Percentiles rank a stretch among this genome's conserved stretches.
phyloP scores from a whole-genome alignment of 2,329 filamentous ascomycete genomes.

The Neurospora sp. region DNA sequence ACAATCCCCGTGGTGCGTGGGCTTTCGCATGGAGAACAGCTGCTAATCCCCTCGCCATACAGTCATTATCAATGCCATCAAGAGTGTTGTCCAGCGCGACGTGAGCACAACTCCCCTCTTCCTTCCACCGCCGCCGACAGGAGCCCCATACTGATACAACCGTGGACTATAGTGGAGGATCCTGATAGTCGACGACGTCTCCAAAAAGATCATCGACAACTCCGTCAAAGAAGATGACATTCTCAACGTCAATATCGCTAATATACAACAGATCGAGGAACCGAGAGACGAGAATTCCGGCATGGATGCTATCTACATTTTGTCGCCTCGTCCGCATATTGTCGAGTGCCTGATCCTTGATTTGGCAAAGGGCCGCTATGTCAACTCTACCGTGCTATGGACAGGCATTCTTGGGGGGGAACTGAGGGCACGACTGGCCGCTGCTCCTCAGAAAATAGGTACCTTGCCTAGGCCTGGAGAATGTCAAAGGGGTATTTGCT shows the following conservation, averaged over 20 bases:
- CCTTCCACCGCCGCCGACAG: background rate
- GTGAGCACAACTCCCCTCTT: slow-evolving; percentile 36
- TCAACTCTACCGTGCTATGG: slow-evolving; percentile 75
- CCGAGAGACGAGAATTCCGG: slow-evolving; percentile 71
- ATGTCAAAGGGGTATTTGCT: background rate
- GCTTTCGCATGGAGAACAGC: slow-evolving; percentile 46
- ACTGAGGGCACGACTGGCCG: slow-evolving; percentile 64
- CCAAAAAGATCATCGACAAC: slow-evolving; percentile 80
- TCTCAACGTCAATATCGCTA: slow-evolving; percentile 89
- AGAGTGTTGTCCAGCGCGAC: slow-evolving; percentile 69
- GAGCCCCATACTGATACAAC: background rate
- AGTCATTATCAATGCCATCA: slow-evolving; percentile 68
- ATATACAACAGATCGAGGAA: slow-evolving; percentile 90
- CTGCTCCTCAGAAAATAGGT: slow-evolving; percentile 58
- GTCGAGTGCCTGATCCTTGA: slow-evolving; percentile 92
- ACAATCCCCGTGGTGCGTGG: background rate
- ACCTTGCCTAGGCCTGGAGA: background rate
- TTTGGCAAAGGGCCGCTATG: slow-evolving; percentile 75
- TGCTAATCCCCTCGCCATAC: slow-evolving; percentile 19
- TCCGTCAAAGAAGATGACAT: slow-evolving; percentile 93
- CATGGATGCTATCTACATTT: slow-evolving; percentile 91
- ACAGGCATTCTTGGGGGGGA: slow-evolving; percentile 62
- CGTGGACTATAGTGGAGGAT: slow-evolving; percentile 76
- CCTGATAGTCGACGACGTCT: slow-evolving; percentile 75
- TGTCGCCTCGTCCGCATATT: slow-evolving; percentile 77